Base-by-base conservation (phyloP, 2,329 filamentous ascomycete species). In the Cordyceps tenuipes region DNA sequence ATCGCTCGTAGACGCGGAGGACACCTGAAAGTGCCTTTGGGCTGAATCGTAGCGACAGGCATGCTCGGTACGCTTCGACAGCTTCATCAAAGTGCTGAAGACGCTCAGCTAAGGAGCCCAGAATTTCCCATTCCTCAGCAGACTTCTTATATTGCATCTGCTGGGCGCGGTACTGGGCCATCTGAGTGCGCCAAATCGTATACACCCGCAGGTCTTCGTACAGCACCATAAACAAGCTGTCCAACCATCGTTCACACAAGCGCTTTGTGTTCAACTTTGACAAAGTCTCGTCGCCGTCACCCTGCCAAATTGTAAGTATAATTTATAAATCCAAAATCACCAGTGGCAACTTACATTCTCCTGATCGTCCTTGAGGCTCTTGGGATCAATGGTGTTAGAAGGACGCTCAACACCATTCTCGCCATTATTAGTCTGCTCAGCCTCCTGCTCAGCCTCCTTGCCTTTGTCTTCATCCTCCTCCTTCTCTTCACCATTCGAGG, bases 121-220 rank as follows among this genome's bases (percentile, higher is more conserved):
- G 82, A 57, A 99, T 97, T 74, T 99, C 94, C 94, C 94, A 99
- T 72, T 99, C 94, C 66, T 96, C 91, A 2, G 93, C 89, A 1
- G 89, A 94, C 76, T 97, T 99, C 76, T 94, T 94, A 78, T 97
- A 99, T 65, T 95, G 88, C 73, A 96, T 87, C 63, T 93, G 89
- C 73, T 97, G 93, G 58, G 93, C 90, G 23, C 90, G 87, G 71
- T 92, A 97, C 72, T 97, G 93, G 0, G 91, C 90, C 85, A 97
- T 94, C 72, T 99, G 94, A 0, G 94, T 97, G 60, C 94, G 88
- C 94, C 94, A 99, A 73, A 99, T 99, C 13, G 94, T 99, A 78
- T 99, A 99, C 50, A 99, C 93, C 54, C 94, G 90, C 19, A 99
- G 82, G 69, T 99, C 94, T 73, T 99, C 94, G 72, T 99, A 99